Evolutionary conservation across 768 basidiomycete species (phyloP), one percentile per base, ranked within the genome.

Genomic region (Roridomyces roridus): DNA sequence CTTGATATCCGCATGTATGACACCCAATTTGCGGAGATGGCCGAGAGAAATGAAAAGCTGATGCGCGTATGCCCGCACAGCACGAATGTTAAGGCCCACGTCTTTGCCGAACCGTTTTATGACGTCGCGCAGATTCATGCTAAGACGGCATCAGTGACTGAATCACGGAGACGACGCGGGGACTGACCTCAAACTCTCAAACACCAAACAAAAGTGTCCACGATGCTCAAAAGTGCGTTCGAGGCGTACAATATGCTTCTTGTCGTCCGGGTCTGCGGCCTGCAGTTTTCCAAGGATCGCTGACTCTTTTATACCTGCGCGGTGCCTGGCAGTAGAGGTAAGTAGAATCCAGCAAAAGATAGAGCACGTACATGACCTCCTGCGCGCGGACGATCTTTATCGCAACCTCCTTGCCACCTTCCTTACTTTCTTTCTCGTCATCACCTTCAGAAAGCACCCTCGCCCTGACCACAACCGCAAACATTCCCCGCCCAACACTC

Each of bases 1-100:
- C 73, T 98, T 98, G 70, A 99, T 92, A 69, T 99, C 97, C 7
- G 97, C 97, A 66, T 99, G 97, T 85, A 98, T 97, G 56, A 98
- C 86, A 62, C 91, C 94, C 56, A 87, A 83, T 75, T 98, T 98
- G 63, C 86, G 85, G 68, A 98, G 77, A 50, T 96, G 77, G 63
- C 90, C 85, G 60, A 98, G 72, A 17, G 93, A 84, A 47, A 98
- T 81, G 74, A 98, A 96, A 48, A 99, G 86, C 68, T 99, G 97
- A 64, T 96, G 93, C 26, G 97, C 88, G 69, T 99, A 99, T n/a
- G 96, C 95, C 63, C 96, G 86, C n/a, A 99, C 97, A 46, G 97
- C 97, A 64, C 88, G 86, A 66, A 98, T 90, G 67, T 98, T 97
- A 21, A 99, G 77, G 15, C 97, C 97, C 52, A 99, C 90, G 65